Evolutionary conservation across 78 protist genomes (phyloP).

Genomic region (Acrasis kona): DNA sequence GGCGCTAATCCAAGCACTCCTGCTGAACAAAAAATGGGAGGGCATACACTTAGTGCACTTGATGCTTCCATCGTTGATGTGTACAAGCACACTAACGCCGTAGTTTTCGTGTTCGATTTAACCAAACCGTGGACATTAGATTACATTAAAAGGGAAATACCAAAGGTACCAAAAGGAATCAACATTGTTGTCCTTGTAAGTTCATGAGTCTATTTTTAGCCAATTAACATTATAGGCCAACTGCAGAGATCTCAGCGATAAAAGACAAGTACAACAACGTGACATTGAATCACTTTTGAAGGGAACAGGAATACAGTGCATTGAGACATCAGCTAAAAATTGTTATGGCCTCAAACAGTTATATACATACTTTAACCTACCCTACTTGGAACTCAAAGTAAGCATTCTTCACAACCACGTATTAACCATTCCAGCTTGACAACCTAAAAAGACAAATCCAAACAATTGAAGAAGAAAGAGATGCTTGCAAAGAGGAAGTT

Average conservation of each 20-base stretch:
- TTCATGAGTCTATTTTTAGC: neutral
- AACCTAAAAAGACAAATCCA: neutral
- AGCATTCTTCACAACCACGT: neutral
- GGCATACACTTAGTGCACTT: neutral
- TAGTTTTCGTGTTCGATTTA: neutral
- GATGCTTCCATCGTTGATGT: neutral
- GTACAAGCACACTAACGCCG: neutral
- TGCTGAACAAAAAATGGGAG: neutral
- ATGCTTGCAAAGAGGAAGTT: neutral
- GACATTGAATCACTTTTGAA: neutral
- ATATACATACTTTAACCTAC: neutral
- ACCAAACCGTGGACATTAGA: slow-evolving; percentile 2
- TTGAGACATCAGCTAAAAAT: neutral
- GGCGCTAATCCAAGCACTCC: no score
- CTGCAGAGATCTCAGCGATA: neutral
- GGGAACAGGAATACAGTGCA: neutral
- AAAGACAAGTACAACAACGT: neutral
- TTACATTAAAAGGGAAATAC: neutral
- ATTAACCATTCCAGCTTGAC: neutral
- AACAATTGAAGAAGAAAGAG: neutral
- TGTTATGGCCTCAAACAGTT: neutral
- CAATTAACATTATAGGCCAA: neutral
- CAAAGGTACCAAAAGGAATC: neutral
- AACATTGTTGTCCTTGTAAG: neutral
- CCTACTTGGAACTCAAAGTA: neutral